Evolutionary conservation across 2,329 filamentous ascomycete species (phyloP), one percentile per base, ranked within the genome.

Genomic region (Thielaviopsis punctulata): DNA sequence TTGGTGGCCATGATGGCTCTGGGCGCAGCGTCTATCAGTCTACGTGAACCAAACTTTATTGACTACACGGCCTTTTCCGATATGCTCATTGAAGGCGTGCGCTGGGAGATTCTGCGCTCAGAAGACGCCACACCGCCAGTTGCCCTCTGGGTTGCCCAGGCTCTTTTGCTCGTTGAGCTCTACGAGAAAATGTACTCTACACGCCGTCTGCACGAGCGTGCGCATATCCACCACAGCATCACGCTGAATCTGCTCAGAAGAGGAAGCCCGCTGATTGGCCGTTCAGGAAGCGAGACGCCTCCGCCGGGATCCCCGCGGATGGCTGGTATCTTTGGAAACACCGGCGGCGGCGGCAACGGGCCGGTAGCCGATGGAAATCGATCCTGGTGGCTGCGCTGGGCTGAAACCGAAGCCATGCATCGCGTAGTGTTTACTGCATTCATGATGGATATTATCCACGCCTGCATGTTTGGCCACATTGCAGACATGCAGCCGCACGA

Each of bases 121-220:
- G 78, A 81, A 9, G 86, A 93, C 60, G 90, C 90, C 58, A 73
- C 81, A 18, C 86, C 89, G 0, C 86, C 88, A 0, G 86, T 87
- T 0, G 85, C 85, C 58, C 68, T 95, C 2, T 94, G 87, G 86
- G 81, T 92, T 1, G 90, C 92, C 57, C 88, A 95, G 62, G 81
- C 87, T 0, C 68, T 94, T 45, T 67, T 95, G 1, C 70, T 95
- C 3, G 69, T 95, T 1, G 89, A 95, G 62, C 77, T 89, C 4
- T 94, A 90, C 60, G 88, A 95, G 67, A 95, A 94, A 71, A 84
- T 93, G 76, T 92, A 86, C 63, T 86, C 85, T 1, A 88, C 86
- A 0, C 75, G 86, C 43, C 76, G 78, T 15, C 70, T 95, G 23
- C 88, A 95, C 64, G 89, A 95, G 64, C 75, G 88, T 58, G 85